Percentiles rank a stretch among this genome's conserved stretches.
Conservation (phyloP, 2,329 filamentous ascomycete genomes). For the Coniochaeta sp. region DNA sequence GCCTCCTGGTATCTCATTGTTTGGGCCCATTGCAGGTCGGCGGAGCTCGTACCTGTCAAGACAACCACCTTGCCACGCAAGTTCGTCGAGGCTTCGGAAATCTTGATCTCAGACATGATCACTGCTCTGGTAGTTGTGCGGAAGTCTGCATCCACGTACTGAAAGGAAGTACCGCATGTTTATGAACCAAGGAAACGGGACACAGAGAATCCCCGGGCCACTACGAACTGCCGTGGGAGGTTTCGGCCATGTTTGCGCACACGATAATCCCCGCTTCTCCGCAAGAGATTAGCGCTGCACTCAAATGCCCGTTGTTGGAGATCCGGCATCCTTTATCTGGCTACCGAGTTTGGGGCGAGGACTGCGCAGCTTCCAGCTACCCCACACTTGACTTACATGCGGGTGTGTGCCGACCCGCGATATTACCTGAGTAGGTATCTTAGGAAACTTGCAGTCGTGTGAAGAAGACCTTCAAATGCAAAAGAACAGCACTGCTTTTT, state of each 20-base stretch:
- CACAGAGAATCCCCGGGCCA: background rate
- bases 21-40: background rate
- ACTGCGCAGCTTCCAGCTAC: too few species aligned
- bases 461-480: background rate
- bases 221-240: background rate
- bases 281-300: background rate
- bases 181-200: background rate
- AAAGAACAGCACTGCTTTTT: too few species aligned
- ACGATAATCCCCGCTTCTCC: background rate
- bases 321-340: background rate
- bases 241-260: background rate
- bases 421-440: too few species aligned
- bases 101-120: conserved; percentile 9
- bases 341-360: background rate
- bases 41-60: conserved; percentile 8
- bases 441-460: too few species aligned
- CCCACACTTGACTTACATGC: background rate
- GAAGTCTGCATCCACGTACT: background rate
- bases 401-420: background rate
- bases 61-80: conserved; percentile 12
- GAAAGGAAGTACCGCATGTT: background rate
- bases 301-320: background rate
- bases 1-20: background rate
- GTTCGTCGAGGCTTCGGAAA: conserved; percentile 6
- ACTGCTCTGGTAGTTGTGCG: background rate